phyloP scores from a whole-genome alignment of 78 protist genomes.

The Protostelium mycophagum region DNA sequence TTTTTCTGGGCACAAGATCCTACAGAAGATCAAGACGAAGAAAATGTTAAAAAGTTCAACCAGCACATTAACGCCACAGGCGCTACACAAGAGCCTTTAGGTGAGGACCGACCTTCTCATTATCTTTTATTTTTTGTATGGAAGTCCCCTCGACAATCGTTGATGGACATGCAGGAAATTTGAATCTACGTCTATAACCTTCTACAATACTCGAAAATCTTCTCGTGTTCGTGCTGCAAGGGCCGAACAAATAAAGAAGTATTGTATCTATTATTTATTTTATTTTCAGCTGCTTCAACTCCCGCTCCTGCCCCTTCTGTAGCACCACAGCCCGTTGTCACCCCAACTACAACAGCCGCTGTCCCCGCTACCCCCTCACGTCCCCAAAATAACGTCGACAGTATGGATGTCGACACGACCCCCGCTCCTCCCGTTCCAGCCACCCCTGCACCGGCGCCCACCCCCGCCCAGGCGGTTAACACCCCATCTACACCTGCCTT shows the following conservation, averaged over 20 bases:
- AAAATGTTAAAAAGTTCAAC: not conserved
- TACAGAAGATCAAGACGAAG: constrained; percentile 22
- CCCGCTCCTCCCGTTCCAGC: not conserved
- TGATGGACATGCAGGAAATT: not conserved
- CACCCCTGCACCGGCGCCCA: not conserved
- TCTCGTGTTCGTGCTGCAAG: too few species aligned
- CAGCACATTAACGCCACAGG: not conserved
- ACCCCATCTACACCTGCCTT: not conserved
- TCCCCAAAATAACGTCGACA: too few species aligned
- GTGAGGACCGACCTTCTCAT: not conserved
- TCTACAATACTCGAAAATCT: too few species aligned
- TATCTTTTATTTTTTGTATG: not conserved
- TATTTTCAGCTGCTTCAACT: too few species aligned
- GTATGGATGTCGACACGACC: not conserved
- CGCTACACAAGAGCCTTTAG: not conserved
- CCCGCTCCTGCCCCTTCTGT: too few species aligned
- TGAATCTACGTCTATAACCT: not conserved
- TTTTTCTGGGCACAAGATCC: constrained; percentile 39
- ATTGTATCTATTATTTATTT: too few species aligned
- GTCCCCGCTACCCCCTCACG: not conserved
- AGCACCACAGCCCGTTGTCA: too few species aligned
- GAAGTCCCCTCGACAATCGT: not conserved
- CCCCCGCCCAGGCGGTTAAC: not conserved
- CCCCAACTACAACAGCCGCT: not conserved
- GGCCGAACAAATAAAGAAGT: too few species aligned